A percentile compares a stretch with the other conserved stretches of the same genome.
These are phyloP conservation scores for Solanum tacnaense DNA, from an alignment of 257 asterid genomes.

Conservation along the genomic window DNA sequence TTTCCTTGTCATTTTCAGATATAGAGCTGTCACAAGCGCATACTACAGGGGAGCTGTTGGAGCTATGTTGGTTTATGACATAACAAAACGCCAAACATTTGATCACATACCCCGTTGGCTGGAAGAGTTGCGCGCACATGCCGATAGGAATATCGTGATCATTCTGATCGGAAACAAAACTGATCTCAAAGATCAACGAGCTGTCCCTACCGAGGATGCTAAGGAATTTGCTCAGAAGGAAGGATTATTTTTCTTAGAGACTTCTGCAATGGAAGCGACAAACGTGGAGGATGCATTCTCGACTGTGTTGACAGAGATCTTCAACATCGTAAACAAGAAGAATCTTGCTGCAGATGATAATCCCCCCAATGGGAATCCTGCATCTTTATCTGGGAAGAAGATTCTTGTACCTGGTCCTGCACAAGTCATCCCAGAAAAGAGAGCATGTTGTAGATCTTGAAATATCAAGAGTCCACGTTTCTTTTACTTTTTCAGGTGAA, in stretches of 20 bases:
- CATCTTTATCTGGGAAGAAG: slow-evolving; percentile 50
- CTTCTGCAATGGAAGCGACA: slow-evolving; percentile 64
- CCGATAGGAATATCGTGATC: slow-evolving; percentile 61
- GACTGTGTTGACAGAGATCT: slow-evolving; percentile 58
- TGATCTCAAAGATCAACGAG: slow-evolving; percentile 58
- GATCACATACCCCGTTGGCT: slow-evolving; percentile 87
- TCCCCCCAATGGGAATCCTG: slow-evolving; percentile 44
- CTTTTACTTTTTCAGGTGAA: not conserved
- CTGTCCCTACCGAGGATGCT: slow-evolving; percentile 69
- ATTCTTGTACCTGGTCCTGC: slow-evolving; percentile 57
- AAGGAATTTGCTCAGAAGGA: slow-evolving; percentile 65
- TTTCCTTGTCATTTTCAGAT: slow-evolving; percentile 26
- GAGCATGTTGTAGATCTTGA: slow-evolving; percentile 49
- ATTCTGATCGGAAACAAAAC: slow-evolving; percentile 67
- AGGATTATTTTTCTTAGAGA: slow-evolving; percentile 68
- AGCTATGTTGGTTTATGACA: slow-evolving; percentile 74
- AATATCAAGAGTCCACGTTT: not conserved
- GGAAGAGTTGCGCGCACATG: slow-evolving; percentile 37
- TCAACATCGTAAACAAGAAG: slow-evolving; percentile 54
- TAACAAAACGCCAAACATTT: slow-evolving; percentile 60
- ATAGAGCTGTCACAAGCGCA: slow-evolving; percentile 82
- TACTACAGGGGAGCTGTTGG: slow-evolving; percentile 83
- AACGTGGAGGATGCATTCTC: slow-evolving; percentile 64
- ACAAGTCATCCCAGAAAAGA: slow-evolving; percentile 61
- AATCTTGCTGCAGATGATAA: slow-evolving; percentile 47